Percentiles rank a stretch among this genome's conserved stretches.
These are phyloP conservation scores for Mucor mucedo DNA, from an alignment of 371 early-diverging fungal genomes.

Conservation along the genomic window DNA sequence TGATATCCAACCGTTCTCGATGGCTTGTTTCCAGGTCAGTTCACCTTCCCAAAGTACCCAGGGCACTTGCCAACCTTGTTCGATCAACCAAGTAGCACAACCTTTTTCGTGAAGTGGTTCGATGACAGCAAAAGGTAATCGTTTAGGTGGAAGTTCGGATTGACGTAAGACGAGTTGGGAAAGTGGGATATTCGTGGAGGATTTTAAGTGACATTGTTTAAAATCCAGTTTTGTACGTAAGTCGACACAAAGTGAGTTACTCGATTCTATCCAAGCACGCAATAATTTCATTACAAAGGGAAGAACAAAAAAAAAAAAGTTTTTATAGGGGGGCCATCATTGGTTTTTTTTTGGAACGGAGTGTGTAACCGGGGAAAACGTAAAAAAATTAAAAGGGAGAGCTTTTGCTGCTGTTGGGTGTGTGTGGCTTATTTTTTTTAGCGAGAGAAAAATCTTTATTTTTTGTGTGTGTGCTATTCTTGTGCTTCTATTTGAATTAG, in stretches of 20 bases:
- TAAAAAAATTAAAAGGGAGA: no score
- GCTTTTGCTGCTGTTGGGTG: no score
- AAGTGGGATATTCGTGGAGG: conserved; percentile 52
- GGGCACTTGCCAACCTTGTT: conserved; percentile 45
- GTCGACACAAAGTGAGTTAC: conserved; percentile 34
- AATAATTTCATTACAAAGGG: conserved; percentile 8
- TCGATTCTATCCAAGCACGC: conserved; percentile 19
- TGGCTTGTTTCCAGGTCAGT: conserved; percentile 3
- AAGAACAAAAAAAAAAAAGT: no score
- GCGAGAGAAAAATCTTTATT: no score
- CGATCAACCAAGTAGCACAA: conserved; percentile 30
- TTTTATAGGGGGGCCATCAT: background rate
- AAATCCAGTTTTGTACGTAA: conserved; percentile 32
- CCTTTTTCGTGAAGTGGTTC: conserved; percentile 26
- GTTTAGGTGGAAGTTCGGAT: conserved; percentile 48
- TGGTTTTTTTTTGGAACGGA: background rate
- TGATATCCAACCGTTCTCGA: background rate
- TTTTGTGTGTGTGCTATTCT: no score
- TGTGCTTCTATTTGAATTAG: conserved; percentile 8
- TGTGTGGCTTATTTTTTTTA: no score
- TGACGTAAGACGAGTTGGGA: conserved; percentile 26
- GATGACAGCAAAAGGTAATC: conserved; percentile 46
- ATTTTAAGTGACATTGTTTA: conserved; percentile 25
- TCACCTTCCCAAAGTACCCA: conserved; percentile 42
- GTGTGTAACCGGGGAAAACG: background rate